Base-by-base conservation (phyloP, 441 rosid species). In the Pelargonium myrrhifolium region DNA sequence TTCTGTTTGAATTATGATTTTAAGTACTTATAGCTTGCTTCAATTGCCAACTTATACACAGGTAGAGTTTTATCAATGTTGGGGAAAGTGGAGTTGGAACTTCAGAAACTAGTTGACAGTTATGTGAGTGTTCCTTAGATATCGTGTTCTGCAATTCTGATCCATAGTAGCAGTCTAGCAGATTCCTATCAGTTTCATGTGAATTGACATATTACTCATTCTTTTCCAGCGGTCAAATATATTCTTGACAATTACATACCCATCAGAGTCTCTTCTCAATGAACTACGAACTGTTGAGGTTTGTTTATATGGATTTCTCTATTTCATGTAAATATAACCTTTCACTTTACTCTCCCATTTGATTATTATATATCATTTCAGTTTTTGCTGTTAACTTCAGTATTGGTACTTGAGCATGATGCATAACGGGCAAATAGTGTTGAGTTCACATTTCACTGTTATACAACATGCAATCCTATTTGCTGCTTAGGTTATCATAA, bases 251-350 rank as follows among this genome's bases (percentile, higher is more conserved):
- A 89, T 95, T 74, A 90, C 98, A 64, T 72, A 85, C 60, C 98
- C 99, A 12, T 85, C 98, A 8, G 99, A 95, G 76, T 90, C 96
- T 31, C 88, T 92, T 80, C 89, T 95, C 65, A 87, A 79, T 75
- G 98, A 95, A 70, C 97, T 95, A 21, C 90, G 97, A 68, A 87
- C 87, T 21, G 97, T 92, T 66, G 99, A 95, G 99, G 99, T 95
- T 75, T 72, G 93, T 77, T 67, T 28, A 24, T 58, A 31, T 72
- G 1, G 45, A 56, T 65, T 68, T 37, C 65, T 73, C 40, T 70
- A 18, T 35, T 21, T 12, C 66, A 65, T 62, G 45, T 21, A 47
- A 51, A 51, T 18, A 51, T 58, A 49, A 63, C 11, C 35, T 65
- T 31, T 40, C 58, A 59, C n/a, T 2, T 53, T 22, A 6, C 55